These are phyloP conservation scores for Clohesyomyces aquaticus DNA, from an alignment of 495 filamentous ascomycete genomes.

Conservation along the genomic window DNA sequence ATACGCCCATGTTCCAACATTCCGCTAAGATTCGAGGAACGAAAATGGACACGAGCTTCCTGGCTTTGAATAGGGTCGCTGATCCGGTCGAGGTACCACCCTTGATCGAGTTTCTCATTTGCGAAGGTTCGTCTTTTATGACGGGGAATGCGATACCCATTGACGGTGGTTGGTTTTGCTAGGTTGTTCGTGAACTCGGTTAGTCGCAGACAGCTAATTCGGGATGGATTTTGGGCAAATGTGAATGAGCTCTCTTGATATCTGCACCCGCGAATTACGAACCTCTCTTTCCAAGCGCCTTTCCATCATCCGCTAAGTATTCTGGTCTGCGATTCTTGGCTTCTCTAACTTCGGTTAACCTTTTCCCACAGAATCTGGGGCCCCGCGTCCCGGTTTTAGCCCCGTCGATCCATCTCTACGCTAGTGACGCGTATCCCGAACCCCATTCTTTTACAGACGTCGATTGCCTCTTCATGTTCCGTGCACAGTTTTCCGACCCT, in stretches of 20 bases:
- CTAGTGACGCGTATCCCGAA: constrained; percentile 11
- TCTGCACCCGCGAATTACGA: too few species aligned
- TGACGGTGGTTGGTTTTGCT: constrained; percentile 44
- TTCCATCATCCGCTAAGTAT: too few species aligned
- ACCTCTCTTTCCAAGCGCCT: too few species aligned
- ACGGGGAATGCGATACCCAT: constrained; percentile 41
- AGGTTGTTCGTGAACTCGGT: too few species aligned
- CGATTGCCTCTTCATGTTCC: constrained; percentile 22
- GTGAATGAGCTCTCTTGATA: too few species aligned
- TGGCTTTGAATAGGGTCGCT: constrained; percentile 34
- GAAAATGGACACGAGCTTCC: constrained; percentile 15
- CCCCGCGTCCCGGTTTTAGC: constrained; percentile 10
- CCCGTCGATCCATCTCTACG: constrained; percentile 13
- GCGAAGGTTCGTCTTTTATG: constrained; percentile 40
- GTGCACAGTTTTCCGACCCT: not conserved
- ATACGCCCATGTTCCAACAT: constrained; percentile 37
- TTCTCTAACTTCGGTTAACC: constrained; percentile 14
- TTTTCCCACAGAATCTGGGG: constrained; percentile 24
- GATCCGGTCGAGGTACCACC: constrained; percentile 40
- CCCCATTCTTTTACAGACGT: constrained; percentile 4
- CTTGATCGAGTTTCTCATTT: constrained; percentile 43
- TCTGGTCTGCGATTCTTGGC: too few species aligned
- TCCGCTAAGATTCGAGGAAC: constrained; percentile 31
- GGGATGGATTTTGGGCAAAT: too few species aligned
- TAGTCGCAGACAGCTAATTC: too few species aligned